These are phyloP conservation scores for Tylopilus sp. DNA, from an alignment of 768 basidiomycete species.

Conservation along the genomic window DNA sequence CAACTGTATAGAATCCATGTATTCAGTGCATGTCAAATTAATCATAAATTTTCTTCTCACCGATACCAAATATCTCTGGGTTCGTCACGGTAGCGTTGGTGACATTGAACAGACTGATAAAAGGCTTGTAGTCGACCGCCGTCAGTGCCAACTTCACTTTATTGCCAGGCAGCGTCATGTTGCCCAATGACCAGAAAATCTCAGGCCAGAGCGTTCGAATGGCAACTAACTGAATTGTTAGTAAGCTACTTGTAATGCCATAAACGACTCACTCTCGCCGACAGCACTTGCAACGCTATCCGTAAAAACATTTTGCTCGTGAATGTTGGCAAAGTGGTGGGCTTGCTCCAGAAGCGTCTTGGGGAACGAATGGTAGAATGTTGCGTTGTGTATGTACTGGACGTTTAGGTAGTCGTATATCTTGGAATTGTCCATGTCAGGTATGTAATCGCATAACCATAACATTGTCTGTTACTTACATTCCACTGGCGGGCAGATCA, in stretches of 20 bases:
- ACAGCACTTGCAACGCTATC: constrained; percentile 54
- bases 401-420: constrained; percentile 77
- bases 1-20: too few relatives aligned
- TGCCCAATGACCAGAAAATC: constrained; percentile 67
- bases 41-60: constrained; percentile 39
- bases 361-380: constrained; percentile 69
- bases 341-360: constrained; percentile 69
- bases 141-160: constrained; percentile 74
- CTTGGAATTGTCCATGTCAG: constrained; percentile 31
- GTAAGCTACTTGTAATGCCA: neutral
- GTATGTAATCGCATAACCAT: neutral
- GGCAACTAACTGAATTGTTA: constrained; percentile 56
- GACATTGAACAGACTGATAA: constrained; percentile 81
- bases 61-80: constrained; percentile 57
- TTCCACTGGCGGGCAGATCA: constrained; percentile 54
- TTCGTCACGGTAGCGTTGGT: constrained; percentile 58
- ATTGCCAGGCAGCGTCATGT: constrained; percentile 70
- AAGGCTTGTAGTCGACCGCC: constrained; percentile 82
- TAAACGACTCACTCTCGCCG: constrained; percentile 62
- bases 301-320: constrained; percentile 73
- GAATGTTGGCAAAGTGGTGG: constrained; percentile 70
- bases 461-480: constrained; percentile 39
- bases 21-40: neutral
- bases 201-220: constrained; percentile 73
- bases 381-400: constrained; percentile 75